These are phyloP conservation scores for Musa balbisiana DNA, from an alignment of 202 grass and related monocot species.

Conservation along the genomic window DNA sequence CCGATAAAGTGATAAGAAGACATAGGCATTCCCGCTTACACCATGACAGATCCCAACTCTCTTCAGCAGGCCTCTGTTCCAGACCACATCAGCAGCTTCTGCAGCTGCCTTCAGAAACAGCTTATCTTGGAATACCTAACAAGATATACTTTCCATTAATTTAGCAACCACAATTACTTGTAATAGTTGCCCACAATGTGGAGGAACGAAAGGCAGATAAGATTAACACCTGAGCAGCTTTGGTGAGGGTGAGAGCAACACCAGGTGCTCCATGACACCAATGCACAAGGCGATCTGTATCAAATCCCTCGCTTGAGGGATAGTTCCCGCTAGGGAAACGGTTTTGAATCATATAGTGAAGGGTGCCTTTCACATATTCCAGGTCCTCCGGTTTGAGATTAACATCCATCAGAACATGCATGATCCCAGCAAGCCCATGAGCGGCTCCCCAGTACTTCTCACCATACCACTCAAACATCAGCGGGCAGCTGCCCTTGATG, in stretches of 20 bases:
- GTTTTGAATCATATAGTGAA: conserved; percentile 71
- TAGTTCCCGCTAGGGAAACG: conserved; percentile 69
- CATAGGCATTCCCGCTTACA: conserved; percentile 71
- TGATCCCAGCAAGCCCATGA: conserved; percentile 83
- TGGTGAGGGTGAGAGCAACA: conserved; percentile 62
- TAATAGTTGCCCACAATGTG: background rate
- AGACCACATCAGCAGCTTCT: conserved; percentile 73
- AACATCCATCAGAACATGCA: conserved; percentile 74
- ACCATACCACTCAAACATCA: conserved; percentile 83
- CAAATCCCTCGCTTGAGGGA: conserved; percentile 52
- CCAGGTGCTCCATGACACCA: conserved; percentile 96
- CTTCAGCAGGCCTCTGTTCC: conserved; percentile 80
- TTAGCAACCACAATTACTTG: too few relatives aligned
- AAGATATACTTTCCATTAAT: conserved; percentile 6
- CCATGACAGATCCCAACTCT: conserved; percentile 84
- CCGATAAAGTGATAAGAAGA: conserved; percentile 65
- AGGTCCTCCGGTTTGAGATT: conserved; percentile 44
- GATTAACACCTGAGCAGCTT: conserved; percentile 54
- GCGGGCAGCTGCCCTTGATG: conserved; percentile 39
- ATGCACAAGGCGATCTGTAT: conserved; percentile 56
- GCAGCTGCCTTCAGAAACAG: conserved; percentile 51
- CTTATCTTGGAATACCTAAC: conserved; percentile 78
- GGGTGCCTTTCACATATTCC: conserved; percentile 63
- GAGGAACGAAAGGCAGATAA: background rate
- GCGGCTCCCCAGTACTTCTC: conserved; percentile 90